These are phyloP conservation scores for Cichorium intybus DNA, from an alignment of 140 eudicot genomes.

Conservation along the genomic window DNA sequence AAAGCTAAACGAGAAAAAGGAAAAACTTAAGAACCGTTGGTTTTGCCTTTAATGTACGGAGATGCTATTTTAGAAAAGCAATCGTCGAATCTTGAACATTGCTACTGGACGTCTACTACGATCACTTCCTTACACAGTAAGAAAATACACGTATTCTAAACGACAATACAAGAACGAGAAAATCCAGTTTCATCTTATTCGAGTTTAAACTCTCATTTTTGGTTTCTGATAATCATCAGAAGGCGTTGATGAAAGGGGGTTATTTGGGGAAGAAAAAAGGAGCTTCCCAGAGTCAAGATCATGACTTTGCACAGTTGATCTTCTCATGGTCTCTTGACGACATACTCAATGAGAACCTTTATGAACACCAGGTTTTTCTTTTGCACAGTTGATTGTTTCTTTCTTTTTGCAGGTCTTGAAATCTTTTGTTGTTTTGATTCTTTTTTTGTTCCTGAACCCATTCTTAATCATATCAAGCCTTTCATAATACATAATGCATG, in stretches of 20 bases:
- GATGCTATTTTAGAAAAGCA: background rate
- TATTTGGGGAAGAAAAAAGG: background rate
- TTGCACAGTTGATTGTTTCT: background rate
- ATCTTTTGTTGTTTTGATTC: background rate
- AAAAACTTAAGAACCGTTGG: background rate
- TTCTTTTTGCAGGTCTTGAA: background rate
- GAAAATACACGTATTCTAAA: background rate
- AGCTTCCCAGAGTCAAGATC: background rate
- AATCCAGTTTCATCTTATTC: background rate
- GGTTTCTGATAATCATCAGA: background rate
- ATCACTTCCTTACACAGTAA: background rate
- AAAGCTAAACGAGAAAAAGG: background rate
- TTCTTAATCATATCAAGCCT: background rate
- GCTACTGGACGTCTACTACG: background rate
- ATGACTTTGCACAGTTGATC: constrained; percentile 3
- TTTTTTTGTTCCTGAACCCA: background rate
- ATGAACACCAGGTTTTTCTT: constrained; percentile 17
- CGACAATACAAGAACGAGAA: background rate
- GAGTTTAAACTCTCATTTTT: background rate
- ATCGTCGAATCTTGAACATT: background rate
- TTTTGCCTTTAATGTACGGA: background rate
- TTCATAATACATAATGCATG: background rate
- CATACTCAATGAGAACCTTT: constrained; percentile 7
- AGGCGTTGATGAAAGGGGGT: background rate
- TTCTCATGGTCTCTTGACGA: constrained; percentile 26